Base-by-base conservation (phyloP, 2,329 filamentous ascomycete genomes). In the Cyphellophora attinorum region DNA sequence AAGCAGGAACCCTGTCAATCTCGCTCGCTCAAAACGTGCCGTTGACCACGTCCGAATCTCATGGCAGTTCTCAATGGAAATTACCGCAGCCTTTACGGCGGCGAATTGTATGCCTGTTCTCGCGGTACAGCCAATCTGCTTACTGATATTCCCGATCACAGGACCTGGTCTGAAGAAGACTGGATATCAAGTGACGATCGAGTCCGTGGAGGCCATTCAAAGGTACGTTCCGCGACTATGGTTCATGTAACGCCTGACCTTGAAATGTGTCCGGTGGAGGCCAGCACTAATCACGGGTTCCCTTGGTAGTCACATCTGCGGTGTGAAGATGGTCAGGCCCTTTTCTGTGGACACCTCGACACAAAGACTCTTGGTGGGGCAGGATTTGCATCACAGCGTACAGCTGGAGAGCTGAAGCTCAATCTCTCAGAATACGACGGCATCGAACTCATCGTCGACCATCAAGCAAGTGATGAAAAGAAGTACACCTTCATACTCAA, bases 371-470 rank as follows among this genome's bases (percentile, higher is more conserved):
- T 91, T 0, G 83, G 83, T 16, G 83, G 82, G 18, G 84, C 85
- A 1, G 85, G 85, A 4, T 91, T 93, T 52, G 84, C 84, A 6
- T 84, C 79, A 4, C 85, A 89, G 54, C 72, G 79, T 30, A 85
- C 79, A 4, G 68, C 65, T 3, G 72, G 76, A 5, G 60, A 69
- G 25, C 58, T 67, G 11, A 59, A 60, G 15, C 81, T 80, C 70
- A 71, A 91, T 48, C 58, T 91, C 5, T 70, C 69, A 2, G 51
- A 47, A 8, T 81, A 77, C 47, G 67, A 74, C 29, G 81, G 81
- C 3, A 58, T 85, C 15, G 55, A 67, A 43, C 46, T 85, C 4
- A 52, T 63, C 25, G 51, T 82, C 11, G 51, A 52, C 6, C 41
- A 46, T 5, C 55, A 51, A 5, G 55, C 64, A 29, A 62, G 66